Evolutionary conservation across 140 eudicot genomes (phyloP).

Genomic region (Bidens hawaiensis): DNA sequence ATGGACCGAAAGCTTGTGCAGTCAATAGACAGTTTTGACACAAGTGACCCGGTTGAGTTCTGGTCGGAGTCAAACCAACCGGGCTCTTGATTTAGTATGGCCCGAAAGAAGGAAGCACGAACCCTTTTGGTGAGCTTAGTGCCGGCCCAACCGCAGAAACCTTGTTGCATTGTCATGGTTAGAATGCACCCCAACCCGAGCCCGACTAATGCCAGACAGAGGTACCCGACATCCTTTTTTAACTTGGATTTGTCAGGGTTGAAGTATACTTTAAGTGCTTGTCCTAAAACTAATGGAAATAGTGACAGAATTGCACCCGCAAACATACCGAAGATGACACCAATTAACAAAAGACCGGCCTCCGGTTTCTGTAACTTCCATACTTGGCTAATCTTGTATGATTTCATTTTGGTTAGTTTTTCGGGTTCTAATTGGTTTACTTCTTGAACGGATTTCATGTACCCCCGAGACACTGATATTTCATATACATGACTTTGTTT

Average conservation of each 20-base stretch:
- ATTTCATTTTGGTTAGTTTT: slow-evolving; percentile 16
- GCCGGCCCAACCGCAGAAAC: slow-evolving; percentile 87
- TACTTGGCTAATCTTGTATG: slow-evolving; percentile 41
- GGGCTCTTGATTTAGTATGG: slow-evolving; percentile 73
- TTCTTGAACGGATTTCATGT: slow-evolving; percentile 45
- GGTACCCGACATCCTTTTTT: slow-evolving; percentile 53
- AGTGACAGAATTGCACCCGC: slow-evolving; percentile 83
- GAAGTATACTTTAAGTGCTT: slow-evolving; percentile 64
- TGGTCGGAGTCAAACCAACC: slow-evolving; percentile 78
- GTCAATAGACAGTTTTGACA: slow-evolving; percentile 59
- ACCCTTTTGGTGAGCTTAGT: slow-evolving; percentile 72
- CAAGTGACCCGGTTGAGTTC: slow-evolving; percentile 65
- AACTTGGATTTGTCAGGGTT: slow-evolving; percentile 27
- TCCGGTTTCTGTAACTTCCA: slow-evolving; percentile 73
- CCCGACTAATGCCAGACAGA: slow-evolving; percentile 62
- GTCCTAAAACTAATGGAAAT: slow-evolving; percentile 65
- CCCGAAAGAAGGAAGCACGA: slow-evolving; percentile 39
- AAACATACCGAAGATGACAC: slow-evolving; percentile 48
- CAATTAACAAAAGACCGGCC: slow-evolving; percentile 33
- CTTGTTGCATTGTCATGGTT: slow-evolving; percentile 77
- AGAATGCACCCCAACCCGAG: slow-evolving; percentile 71
- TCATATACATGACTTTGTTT: slow-evolving; percentile 36
- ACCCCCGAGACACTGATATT: slow-evolving; percentile 39
- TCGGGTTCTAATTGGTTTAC: slow-evolving; percentile 29
- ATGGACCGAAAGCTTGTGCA: slow-evolving; percentile 61